Percentiles rank a stretch among this genome's conserved stretches.
Evolutionary conservation across 2,329 filamentous ascomycete species (phyloP).

Genomic region (Fusarium irregulare): DNA sequence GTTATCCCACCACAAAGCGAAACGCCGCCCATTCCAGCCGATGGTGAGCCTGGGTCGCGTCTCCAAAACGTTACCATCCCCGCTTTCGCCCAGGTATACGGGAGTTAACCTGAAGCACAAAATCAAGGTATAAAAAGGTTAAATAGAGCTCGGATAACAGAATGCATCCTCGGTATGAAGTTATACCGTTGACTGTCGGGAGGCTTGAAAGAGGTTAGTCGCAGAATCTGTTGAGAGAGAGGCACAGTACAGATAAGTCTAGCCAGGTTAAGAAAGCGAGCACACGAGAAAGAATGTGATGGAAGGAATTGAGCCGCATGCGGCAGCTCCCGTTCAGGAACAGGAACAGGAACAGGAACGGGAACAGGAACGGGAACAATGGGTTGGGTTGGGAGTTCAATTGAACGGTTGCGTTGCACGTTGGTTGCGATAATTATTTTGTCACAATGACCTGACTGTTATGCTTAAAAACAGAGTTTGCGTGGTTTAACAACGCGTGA

Average conservation of each 20-base stretch:
- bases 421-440: not conserved
- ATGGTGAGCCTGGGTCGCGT: not conserved
- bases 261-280: not conserved
- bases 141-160: not conserved
- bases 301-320: not conserved
- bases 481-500: not conserved
- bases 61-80: not conserved
- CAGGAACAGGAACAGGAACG: not conserved
- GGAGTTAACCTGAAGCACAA: not conserved
- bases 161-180: not conserved
- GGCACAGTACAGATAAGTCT: not conserved
- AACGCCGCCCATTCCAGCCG: not conserved
- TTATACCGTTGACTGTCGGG: not conserved
- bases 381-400: not conserved
- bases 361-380: not conserved
- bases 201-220: not conserved
- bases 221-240: not conserved
- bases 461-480: slow-evolving; percentile 8
- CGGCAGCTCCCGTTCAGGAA: slow-evolving; percentile 3
- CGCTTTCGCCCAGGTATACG: not conserved
- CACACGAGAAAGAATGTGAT: not conserved
- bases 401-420: not conserved
- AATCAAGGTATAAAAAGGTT: not conserved
- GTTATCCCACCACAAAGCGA: not conserved
- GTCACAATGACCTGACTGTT: not conserved